These are phyloP conservation scores for Phytophthora melonis DNA, from an alignment of 352 stramenopile species.

Conservation along the genomic window DNA sequence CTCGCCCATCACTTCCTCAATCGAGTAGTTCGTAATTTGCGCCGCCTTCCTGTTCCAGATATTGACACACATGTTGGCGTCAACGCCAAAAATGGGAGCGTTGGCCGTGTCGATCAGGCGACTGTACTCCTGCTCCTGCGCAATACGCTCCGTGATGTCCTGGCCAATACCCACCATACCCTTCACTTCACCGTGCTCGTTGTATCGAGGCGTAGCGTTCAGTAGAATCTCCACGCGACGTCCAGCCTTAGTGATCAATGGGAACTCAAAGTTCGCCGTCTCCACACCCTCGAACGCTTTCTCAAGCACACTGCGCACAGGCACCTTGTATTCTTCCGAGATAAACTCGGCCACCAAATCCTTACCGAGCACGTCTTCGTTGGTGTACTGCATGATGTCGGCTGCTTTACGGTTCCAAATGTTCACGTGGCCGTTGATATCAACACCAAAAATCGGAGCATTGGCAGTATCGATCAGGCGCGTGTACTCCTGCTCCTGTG, in stretches of 20 bases:
- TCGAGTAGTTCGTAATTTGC: conserved; percentile 89
- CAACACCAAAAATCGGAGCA: conserved; percentile 79
- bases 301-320: conserved; percentile 47
- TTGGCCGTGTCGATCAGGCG: conserved; percentile 59
- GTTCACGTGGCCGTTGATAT: conserved; percentile 35
- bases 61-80: conserved; percentile 70
- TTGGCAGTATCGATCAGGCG: conserved; percentile 86
- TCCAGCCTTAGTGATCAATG: conserved; percentile 56
- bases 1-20: conserved; percentile 80
- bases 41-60: conserved; percentile 92
- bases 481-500: conserved; percentile 77
- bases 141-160: conserved; percentile 48
- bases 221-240: conserved; percentile 50
- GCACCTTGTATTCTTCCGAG: conserved; percentile 44
- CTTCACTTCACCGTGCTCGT: conserved; percentile 44
- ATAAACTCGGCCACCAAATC: conserved; percentile 79
- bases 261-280: conserved; percentile 57
- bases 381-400: conserved; percentile 73
- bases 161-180: conserved; percentile 53
- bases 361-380: conserved; percentile 72
- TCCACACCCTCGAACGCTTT: conserved; percentile 53
- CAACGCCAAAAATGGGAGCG: conserved; percentile 63
- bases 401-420: conserved; percentile 82
- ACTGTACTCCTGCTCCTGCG: conserved; percentile 52
- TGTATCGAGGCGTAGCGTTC: conserved; percentile 47